phyloP scores from a whole-genome alignment of 306 rosid species.

The Leucaena leucocephala region DNA sequence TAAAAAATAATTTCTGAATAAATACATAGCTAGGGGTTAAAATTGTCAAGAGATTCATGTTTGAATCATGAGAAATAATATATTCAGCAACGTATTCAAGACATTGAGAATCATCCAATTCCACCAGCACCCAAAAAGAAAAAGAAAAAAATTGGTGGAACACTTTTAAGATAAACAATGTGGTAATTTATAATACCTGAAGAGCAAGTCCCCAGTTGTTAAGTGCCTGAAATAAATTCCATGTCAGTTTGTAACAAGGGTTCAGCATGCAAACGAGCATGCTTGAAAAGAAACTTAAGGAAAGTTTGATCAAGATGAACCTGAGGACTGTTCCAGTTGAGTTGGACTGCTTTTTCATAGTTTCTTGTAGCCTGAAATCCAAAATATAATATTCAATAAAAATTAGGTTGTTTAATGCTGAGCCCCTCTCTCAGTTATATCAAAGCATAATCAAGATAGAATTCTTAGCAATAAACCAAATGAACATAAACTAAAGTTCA shows the following conservation, averaged over 20 bases:
- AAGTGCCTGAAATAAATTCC: conserved; percentile 82
- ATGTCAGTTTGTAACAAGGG: conserved; percentile 35
- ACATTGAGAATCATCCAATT: conserved; percentile 15
- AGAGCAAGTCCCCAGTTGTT: conserved; percentile 99
- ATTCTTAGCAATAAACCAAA: background rate
- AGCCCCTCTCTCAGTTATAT: background rate
- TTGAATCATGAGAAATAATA: conserved; percentile 4
- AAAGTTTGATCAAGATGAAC: conserved; percentile 46
- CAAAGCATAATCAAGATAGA: conserved; percentile 1
- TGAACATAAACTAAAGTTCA: conserved; percentile 20
- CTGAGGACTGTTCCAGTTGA: conserved; percentile 99
- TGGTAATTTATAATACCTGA: conserved; percentile 62
- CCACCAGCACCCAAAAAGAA: background rate
- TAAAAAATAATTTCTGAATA: background rate
- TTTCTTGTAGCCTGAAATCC: conserved; percentile 82
- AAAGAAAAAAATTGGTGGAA: background rate
- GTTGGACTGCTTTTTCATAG: conserved; percentile 92
- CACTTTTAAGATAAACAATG: conserved; percentile 9
- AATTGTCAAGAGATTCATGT: conserved; percentile 6
- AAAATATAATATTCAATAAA: conserved; percentile 31
- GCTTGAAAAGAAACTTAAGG: conserved; percentile 20
- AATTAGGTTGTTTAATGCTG: conserved; percentile 3
- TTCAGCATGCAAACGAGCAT: conserved; percentile 27
- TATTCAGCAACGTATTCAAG: background rate
- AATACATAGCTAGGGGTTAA: background rate